Base-by-base conservation (phyloP, 768 basidiomycete genomes). In the Suillus bovinus region DNA sequence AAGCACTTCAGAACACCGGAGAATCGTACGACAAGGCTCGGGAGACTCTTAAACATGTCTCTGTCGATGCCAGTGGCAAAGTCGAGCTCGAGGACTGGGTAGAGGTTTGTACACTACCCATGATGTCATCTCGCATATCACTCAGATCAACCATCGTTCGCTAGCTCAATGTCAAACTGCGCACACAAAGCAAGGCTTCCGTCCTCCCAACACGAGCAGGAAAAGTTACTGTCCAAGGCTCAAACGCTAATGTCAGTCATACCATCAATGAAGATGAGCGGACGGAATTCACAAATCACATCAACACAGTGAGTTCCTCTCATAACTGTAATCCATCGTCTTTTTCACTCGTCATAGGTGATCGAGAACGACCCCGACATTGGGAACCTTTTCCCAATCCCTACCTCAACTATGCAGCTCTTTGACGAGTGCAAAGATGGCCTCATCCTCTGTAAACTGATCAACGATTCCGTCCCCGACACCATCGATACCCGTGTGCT, bases 391-490 rank as follows among this genome's bases (percentile, higher is more conserved):
- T 84, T 93, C 66, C 96, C 96, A 6, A 96, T 99, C 65, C 96
- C 95, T 0, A 96, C 94, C 9, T 84, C 93, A 60, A 98, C 95
- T 22, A 97, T 99, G 96, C 97, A 99, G 68, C 83, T 99, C 66
- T 99, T 99, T 70, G 97, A 99, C 72, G 97, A 99, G 76, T 92
- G 90, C 76, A 86, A 90, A 70, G 96, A 99, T 70, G 97, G 96
- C 65, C 81, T 99, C 71, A 88, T 99, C 69, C 90, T 99, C 34
- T 97, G 92, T 78, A 99, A 98, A 83, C 89, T 99, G 67, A 94
- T 99, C 83, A 96, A 99, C 77, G 96, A 99, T 79, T 96, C 97
- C 49, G 97, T 99, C 4, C 96, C 97, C 13, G 96, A 99, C 76
- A 99, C 97, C 7, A 99, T 99, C 79, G 96, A 99, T 78, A 91